Evolutionary conservation across 257 asterid species (phyloP).

Genomic region (Solanum ossicruentum): DNA sequence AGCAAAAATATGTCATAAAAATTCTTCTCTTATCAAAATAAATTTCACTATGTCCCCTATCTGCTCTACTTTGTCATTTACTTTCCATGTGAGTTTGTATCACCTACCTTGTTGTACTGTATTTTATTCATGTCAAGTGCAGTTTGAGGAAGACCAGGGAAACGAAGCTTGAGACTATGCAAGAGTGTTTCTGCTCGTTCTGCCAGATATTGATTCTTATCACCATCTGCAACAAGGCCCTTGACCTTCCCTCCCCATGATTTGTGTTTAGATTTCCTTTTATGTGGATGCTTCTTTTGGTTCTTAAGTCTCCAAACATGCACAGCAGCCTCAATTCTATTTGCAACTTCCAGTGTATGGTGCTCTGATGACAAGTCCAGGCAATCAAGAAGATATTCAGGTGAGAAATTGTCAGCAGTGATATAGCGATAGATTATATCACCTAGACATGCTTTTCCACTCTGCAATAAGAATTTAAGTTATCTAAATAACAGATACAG

Average conservation of each 20-base stretch:
- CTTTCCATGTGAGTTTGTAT: background rate
- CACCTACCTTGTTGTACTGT: constrained; percentile 80
- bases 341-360: constrained; percentile 70
- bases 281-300: constrained; percentile 41
- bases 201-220: constrained; percentile 47
- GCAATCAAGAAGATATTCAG: constrained; percentile 80
- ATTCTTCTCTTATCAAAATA: background rate
- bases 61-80: background rate
- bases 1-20: background rate
- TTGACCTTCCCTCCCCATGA: constrained; percentile 87
- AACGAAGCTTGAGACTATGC: constrained; percentile 61
- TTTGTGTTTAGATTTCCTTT: constrained; percentile 40
- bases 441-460: constrained; percentile 76
- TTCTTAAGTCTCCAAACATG: constrained; percentile 80
- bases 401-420: constrained; percentile 81
- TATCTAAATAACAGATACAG: background rate
- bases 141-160: constrained; percentile 96
- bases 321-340: constrained; percentile 83
- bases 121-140: constrained; percentile 93
- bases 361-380: constrained; percentile 89
- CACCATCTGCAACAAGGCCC: constrained; percentile 65
- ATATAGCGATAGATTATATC: constrained; percentile 74
- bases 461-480: constrained; percentile 33
- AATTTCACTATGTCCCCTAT: background rate
- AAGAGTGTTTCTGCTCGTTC: constrained; percentile 74